Evolutionary conservation across 768 basidiomycete species (phyloP).

Genomic region (Termitomyces sp.): DNA sequence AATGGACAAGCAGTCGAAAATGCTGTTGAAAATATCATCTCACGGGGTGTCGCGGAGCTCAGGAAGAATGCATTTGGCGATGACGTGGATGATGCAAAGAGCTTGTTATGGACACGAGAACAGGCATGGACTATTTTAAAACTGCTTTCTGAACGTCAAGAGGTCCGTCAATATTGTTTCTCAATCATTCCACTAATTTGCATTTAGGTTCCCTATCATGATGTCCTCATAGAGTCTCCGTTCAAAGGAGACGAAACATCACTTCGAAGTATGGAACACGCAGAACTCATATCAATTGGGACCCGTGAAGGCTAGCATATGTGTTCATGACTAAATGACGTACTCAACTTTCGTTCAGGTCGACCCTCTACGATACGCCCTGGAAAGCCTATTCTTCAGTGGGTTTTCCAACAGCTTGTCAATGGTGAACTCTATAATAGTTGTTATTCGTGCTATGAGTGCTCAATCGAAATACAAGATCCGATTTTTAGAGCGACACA

Average conservation of each 20-base stretch:
- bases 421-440: constrained; percentile 49
- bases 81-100: constrained; percentile 83
- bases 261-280: constrained; percentile 81
- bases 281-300: constrained; percentile 78
- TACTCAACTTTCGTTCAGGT: constrained; percentile 35
- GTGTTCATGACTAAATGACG: neutral
- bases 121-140: constrained; percentile 87
- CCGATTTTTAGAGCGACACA: constrained; percentile 73
- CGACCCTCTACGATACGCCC: constrained; percentile 81
- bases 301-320: constrained; percentile 59
- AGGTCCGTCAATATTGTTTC: constrained; percentile 35
- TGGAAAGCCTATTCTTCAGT: constrained; percentile 86
- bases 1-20: constrained; percentile 67
- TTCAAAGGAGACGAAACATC: constrained; percentile 89
- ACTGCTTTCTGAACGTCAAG: constrained; percentile 55
- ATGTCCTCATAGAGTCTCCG: constrained; percentile 74
- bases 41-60: constrained; percentile 72
- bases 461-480: constrained; percentile 38
- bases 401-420: constrained; percentile 78
- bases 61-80: constrained; percentile 93
- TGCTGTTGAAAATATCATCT: constrained; percentile 88
- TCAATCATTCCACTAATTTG: neutral
- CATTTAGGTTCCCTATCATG: constrained; percentile 71
- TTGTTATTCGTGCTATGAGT: neutral
- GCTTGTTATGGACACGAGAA: constrained; percentile 74